Evolutionary conservation across 306 rosid genomes (phyloP).

Genomic region (Medicago lupulina): DNA sequence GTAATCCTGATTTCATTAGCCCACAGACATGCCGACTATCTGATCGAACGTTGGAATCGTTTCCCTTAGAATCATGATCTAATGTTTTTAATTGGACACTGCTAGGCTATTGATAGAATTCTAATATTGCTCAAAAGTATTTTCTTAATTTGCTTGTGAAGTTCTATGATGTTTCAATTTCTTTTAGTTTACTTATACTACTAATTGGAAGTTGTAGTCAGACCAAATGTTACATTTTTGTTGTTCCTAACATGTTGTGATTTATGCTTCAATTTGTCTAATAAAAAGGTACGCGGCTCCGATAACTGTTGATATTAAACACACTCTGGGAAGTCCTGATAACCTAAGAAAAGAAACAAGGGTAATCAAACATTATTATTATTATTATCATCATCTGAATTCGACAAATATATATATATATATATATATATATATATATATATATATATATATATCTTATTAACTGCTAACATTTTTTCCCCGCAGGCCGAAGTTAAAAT

Average conservation of each 20-base stretch:
- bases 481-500: constrained; percentile 57
- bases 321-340: constrained; percentile 59
- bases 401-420: constrained; percentile 14
- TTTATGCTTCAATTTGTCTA: constrained; percentile 21
- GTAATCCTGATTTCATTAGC: constrained; percentile 50
- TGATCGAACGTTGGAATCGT: constrained; percentile 69
- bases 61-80: constrained; percentile 6
- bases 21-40: constrained; percentile 87
- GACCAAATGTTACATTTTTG: constrained; percentile 19
- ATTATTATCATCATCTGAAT: constrained; percentile 2
- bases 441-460: constrained; percentile 3
- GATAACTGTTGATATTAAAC: constrained; percentile 67
- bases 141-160: constrained; percentile 20
- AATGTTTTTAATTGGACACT: constrained; percentile 22
- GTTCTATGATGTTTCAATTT: constrained; percentile 22
- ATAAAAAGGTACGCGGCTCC: constrained; percentile 79
- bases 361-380: constrained; percentile 49
- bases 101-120: constrained; percentile 22
- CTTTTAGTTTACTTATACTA: constrained; percentile 25
- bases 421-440: no score
- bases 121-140: constrained; percentile 3
- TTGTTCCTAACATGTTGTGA: constrained; percentile 22
- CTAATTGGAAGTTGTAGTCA: constrained; percentile 1
- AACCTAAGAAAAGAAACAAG: constrained; percentile 37
- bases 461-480: constrained; percentile 19